Percentiles rank a stretch among this genome's conserved stretches.
Conservation (phyloP, 306 rosid genomes). For the Adenanthera pavonina region DNA sequence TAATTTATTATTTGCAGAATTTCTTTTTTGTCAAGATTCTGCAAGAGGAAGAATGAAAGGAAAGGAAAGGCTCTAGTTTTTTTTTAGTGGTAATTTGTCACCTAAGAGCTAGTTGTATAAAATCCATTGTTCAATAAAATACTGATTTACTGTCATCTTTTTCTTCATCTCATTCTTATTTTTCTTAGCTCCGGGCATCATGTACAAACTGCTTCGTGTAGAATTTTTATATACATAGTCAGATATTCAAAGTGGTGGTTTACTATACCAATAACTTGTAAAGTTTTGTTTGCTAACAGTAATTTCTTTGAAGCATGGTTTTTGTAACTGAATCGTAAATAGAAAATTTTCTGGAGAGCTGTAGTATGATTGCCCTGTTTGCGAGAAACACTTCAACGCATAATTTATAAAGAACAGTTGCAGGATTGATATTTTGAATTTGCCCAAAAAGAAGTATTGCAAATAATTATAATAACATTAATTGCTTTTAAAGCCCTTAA, state of each 20-base stretch:
- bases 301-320: no score
- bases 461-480: no score
- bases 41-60: constrained; percentile 3
- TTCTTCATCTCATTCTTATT: neutral
- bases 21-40: constrained; percentile 16
- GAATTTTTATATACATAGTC: neutral
- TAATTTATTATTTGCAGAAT: constrained; percentile 20
- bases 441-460: no score
- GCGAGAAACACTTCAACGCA: no score
- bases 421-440: neutral
- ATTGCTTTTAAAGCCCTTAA: no score
- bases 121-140: neutral
- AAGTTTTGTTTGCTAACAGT: no score
- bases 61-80: neutral
- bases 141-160: neutral
- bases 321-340: no score
- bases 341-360: no score
- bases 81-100: neutral
- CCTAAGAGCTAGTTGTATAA: constrained; percentile 17
- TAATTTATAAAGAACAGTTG: neutral
- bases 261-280: no score
- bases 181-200: neutral
- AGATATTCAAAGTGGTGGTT: no score
- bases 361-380: no score
- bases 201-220: neutral